Percentiles rank a stretch among this genome's conserved stretches.
Conservation (phyloP, 768 basidiomycete genomes). For the Russula ochroleuca region DNA sequence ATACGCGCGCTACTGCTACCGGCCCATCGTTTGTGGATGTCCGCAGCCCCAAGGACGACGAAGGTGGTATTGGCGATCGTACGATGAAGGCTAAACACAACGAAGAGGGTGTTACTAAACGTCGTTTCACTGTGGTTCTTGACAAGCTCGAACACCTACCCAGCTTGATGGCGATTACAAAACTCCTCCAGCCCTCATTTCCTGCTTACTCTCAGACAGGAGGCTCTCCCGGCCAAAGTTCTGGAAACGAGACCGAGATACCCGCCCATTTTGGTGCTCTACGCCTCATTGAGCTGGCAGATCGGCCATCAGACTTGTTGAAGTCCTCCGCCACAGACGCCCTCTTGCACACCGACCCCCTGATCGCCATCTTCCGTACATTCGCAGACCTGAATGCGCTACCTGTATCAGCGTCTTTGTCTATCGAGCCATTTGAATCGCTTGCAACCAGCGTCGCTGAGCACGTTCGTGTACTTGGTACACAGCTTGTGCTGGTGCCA, state of each 20-base stretch:
- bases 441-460: slow-evolving; percentile 65
- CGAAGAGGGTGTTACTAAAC: slow-evolving; percentile 41
- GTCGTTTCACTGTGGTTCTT: slow-evolving; percentile 77
- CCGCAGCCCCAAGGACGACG: slow-evolving; percentile 8
- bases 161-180: slow-evolving; percentile 83
- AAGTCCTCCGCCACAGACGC: slow-evolving; percentile 60
- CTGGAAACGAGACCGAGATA: neutral
- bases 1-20: slow-evolving; percentile 45
- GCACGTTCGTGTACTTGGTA: slow-evolving; percentile 52
- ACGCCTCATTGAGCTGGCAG: slow-evolving; percentile 78
- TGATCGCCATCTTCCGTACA: slow-evolving; percentile 69
- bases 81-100: neutral
- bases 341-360: slow-evolving; percentile 64
- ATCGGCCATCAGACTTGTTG: slow-evolving; percentile 63
- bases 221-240: neutral
- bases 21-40: slow-evolving; percentile 49
- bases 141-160: slow-evolving; percentile 89
- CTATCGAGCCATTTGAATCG: slow-evolving; percentile 74
- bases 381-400: slow-evolving; percentile 72
- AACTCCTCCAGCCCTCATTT: slow-evolving; percentile 58
- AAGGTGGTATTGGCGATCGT: neutral
- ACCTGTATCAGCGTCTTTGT: slow-evolving; percentile 56
- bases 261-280: slow-evolving; percentile 45
- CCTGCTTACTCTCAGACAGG: slow-evolving; percentile 14
- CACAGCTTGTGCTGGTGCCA: slow-evolving; percentile 78